phyloP scores from a whole-genome alignment of 176 grass and related monocot species.

The Musa schizocarpa region DNA sequence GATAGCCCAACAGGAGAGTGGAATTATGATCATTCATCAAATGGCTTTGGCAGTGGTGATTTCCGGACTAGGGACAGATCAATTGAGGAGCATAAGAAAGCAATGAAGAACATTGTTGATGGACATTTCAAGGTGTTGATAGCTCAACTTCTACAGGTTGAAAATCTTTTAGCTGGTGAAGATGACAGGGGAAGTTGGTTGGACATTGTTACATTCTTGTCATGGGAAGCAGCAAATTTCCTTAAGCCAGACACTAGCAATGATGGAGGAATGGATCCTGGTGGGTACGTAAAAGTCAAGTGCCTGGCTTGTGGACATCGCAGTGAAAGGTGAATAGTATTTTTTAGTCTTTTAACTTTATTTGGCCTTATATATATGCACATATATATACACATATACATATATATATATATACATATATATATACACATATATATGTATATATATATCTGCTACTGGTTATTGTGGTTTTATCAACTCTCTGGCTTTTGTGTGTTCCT shows the following conservation, averaged over 20 bases:
- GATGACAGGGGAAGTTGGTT: constrained; percentile 69
- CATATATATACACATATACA: too few species aligned
- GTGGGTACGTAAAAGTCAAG: constrained; percentile 87
- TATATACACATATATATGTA: too few species aligned
- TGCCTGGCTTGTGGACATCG: constrained; percentile 70
- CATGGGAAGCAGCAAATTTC: constrained; percentile 82
- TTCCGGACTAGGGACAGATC: constrained; percentile 40
- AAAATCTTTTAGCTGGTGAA: constrained; percentile 46
- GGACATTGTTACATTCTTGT: constrained; percentile 77
- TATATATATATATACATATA: too few species aligned
- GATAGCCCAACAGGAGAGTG: constrained; percentile 26
- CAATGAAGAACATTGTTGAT: constrained; percentile 70
- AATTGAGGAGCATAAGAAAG: constrained; percentile 65
- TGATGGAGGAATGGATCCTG: constrained; percentile 82
- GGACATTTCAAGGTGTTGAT: constrained; percentile 88
- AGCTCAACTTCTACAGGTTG: constrained; percentile 71
- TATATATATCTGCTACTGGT: too few species aligned
- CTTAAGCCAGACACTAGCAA: constrained; percentile 78
- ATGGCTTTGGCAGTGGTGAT: constrained; percentile 68
- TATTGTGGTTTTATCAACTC: too few species aligned
- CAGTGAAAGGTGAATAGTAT: constrained; percentile 61
- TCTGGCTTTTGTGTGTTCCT: too few species aligned
- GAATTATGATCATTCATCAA: constrained; percentile 36
- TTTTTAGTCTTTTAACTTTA: constrained; percentile 15
- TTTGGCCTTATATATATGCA: not conserved